Evolutionary conservation across 129 eudicot genomes (phyloP), one percentile per base, ranked within the genome.

Genomic region (Scalesia atractyloides): DNA sequence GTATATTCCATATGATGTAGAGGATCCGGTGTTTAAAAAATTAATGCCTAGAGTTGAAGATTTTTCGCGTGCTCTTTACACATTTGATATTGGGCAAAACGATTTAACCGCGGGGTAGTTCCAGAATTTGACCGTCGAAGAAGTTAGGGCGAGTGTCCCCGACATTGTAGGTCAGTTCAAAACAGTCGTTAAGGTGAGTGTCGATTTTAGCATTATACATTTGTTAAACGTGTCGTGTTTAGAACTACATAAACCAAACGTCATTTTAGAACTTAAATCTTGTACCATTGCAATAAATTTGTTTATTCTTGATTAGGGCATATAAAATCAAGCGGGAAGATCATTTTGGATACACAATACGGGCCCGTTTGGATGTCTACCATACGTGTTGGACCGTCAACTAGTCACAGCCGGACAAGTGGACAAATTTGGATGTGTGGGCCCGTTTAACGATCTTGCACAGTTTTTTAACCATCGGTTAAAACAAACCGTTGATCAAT

Each of bases 31-130:
- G 1, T 91, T 79, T 36, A 49, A 75, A 69, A 71, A 14, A 26
- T 48, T 92, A 15, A 22, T 93, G 69, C 98, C 98, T 6, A 77
- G 72, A 11, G 53, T 47, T 0, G 54, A 89, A 7, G 71, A 80
- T 19, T 93, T 93, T 71, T 81, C 87, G 5, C 74, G 75, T 2
- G 97, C 87, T 2, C 59, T 93, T 33, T 93, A 84, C 81, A 90
- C 96, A 1, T 84, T 93, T 74, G 98, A 93, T 64, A 87, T 93
- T 15, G 98, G 98, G 34, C 96, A 92, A 70, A 92, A 92, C 44
- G 96, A 92, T 63, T 58, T 89, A 12, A 70, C 91, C 0, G 82
- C 86, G 7, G 96, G 89, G 5, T 87, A 76, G 50, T 83, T 85
- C 49, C 82, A 61, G 24, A 89, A 86, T 81, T 71, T 89, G 85